These are phyloP conservation scores for Coriaria nepalensis DNA, from an alignment of 306 rosid species.

Conservation along the genomic window DNA sequence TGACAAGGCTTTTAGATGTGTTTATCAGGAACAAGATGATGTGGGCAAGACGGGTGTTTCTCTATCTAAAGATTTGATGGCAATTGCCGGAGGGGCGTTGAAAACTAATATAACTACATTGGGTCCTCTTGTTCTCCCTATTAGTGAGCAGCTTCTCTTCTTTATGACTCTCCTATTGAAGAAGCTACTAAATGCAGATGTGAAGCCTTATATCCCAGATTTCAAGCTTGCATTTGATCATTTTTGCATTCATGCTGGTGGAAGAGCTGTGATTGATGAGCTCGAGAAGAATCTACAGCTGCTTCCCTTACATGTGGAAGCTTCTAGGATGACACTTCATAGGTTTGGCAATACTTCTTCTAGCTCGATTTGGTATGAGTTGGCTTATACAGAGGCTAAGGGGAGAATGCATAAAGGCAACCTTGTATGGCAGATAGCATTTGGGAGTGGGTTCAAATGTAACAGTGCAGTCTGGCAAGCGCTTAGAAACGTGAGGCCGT, in stretches of 20 bases:
- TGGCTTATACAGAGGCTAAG: constrained; percentile 59
- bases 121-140: constrained; percentile 70
- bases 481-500: constrained; percentile 42
- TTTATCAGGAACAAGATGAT: constrained; percentile 62
- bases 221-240: constrained; percentile 69
- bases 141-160: constrained; percentile 71
- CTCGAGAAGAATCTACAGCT: constrained; percentile 65
- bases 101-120: constrained; percentile 57
- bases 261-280: constrained; percentile 79
- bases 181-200: constrained; percentile 32
- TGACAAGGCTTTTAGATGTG: constrained; percentile 60
- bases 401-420: constrained; percentile 58
- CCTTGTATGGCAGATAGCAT: constrained; percentile 79
- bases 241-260: constrained; percentile 73
- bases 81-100: constrained; percentile 62
- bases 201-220: constrained; percentile 68
- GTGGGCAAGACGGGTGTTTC: constrained; percentile 65
- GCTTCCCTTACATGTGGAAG: constrained; percentile 54
- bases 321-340: constrained; percentile 70
- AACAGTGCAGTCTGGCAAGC: constrained; percentile 81
- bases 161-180: constrained; percentile 40
- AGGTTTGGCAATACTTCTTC: constrained; percentile 78
- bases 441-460: constrained; percentile 75
- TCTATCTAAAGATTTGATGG: constrained; percentile 65
- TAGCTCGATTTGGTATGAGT: constrained; percentile 75